Evolutionary conservation across 1,284 basidiomycete genomes (phyloP), one percentile per base, ranked within the genome.

Genomic region (Kalmanozyma brasiliensis): DNA sequence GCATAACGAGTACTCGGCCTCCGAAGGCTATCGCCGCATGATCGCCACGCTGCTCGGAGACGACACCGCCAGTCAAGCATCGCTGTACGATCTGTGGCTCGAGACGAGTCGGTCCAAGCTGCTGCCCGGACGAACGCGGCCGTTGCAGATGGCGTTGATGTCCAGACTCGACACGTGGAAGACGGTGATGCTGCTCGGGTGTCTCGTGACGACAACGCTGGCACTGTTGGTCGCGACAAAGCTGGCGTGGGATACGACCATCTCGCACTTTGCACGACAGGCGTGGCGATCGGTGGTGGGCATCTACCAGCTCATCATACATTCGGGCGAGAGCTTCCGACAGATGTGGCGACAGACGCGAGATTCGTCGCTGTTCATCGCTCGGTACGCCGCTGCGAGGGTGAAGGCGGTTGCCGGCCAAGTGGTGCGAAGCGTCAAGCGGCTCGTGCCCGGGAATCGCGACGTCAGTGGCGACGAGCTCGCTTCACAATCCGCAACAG

Each of bases 21-120:
- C 67, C 11, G 67, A 70, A 35, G 67, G 67, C 38, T 70, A 65
- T 38, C 57, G 62, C 16, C 56, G 67, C 22, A 60, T 70, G 67
- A 45, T 65, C 4, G 42, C 46, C 14, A 55, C 57, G 13, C 37
- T 64, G 40, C 52, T 70, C 8, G 67, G 62, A 5, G 67, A 61
- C 23, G 41, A 58, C 8, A 38, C 41, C 1, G 47, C 53, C 32
- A 51, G 37, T 8, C 24, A 70, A 13, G 52, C 56, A 5, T 58
- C 57, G 41, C 36, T 46, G 26, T 60, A 60, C 37, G 67, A 70
- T 40, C 49, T 53, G 4, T 58, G 49, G 45, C 40, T 70, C 14
- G 67, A 60, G 17, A 33, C 38, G 7, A 34, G 52, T 20, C 32
- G 26, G 23, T 34, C 57, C 3, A 30, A 53, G 8, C 22, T 70